Evolutionary conservation across 2,329 filamentous ascomycete species (phyloP), one percentile per base, ranked within the genome.

Genomic region (Aspergillus ochraceoroseus): DNA sequence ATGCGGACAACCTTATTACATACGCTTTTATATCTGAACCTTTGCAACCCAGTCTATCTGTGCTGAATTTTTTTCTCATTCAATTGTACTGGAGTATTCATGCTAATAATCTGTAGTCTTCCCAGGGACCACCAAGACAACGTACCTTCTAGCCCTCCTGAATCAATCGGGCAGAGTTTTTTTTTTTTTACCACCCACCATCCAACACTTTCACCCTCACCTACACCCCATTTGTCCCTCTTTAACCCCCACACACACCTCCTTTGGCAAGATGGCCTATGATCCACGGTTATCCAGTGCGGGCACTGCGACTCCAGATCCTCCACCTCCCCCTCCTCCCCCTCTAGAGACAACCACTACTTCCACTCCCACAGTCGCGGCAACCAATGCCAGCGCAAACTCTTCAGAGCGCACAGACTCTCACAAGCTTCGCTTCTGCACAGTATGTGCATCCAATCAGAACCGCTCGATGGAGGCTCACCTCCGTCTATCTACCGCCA

Each of bases 391-490:
- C 19, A 41, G 12, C 27, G 18, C 25, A 19, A 37, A 25, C 40
- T 13, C 33, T 5, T n/a, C 27, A 14, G 31, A 39, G 26, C 23
- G 41, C 14, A 5, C 42, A 17, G 71, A 70, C n/a, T 78, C 75
- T 37, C 95, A 82, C 75, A 95, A 92, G 68, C 77, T 98, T 47
- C 94, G 86, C 61, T 95, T 96, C 68, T 95, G 89, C 72, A 96
- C 92, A 2, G 90, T 98, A n/a, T 98, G 92, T 68, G 92, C 92
- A 5, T 95, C 88, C 58, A 98, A 98, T 58, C 88, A 98, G 66
- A 98, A 98, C 61, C 82, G 92, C 80, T 94, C 87, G n/a, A 96
- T 98, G 92, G 92, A 96, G 75, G 90, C 90, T n/a, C 92, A 98
- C 66, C 79, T 95, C 18, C 86, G 87, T 48, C 82, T 98, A 22